Evolutionary conservation across 768 basidiomycete genomes (phyloP).

Genomic region (Leccinum barrowsii): DNA sequence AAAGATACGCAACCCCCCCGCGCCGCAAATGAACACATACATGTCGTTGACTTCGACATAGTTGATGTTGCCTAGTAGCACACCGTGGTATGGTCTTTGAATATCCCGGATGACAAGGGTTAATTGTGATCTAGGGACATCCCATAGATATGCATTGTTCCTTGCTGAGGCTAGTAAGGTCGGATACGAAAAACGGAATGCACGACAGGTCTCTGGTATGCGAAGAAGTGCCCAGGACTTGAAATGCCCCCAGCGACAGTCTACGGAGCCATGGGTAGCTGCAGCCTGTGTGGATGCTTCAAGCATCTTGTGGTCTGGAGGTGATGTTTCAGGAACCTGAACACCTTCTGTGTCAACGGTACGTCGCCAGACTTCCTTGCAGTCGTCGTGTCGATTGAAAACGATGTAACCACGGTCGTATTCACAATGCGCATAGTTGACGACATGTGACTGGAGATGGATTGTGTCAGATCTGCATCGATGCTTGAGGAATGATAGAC

Average conservation of each 20-base stretch:
- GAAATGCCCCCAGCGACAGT: slow-evolving; percentile 47
- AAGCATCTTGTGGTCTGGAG: slow-evolving; percentile 32
- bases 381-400: slow-evolving; percentile 55
- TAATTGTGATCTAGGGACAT: slow-evolving; percentile 50
- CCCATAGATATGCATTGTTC: slow-evolving; percentile 54
- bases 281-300: slow-evolving; percentile 22
- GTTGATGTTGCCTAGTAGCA: slow-evolving; percentile 39
- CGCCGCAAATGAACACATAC: slow-evolving; percentile 60
- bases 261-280: slow-evolving; percentile 6
- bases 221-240: slow-evolving; percentile 56
- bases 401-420: slow-evolving; percentile 69
- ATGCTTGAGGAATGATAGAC: neutral
- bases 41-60: slow-evolving; percentile 64
- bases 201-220: slow-evolving; percentile 41
- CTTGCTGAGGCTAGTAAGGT: slow-evolving; percentile 50
- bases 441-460: slow-evolving; percentile 8
- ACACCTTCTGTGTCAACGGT: slow-evolving; percentile 32
- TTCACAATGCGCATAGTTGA: slow-evolving; percentile 61
- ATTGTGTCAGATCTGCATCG: slow-evolving; percentile 2
- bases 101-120: slow-evolving; percentile 37
- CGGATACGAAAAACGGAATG: slow-evolving; percentile 69
- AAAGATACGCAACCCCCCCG: slow-evolving; percentile 48
- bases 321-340: slow-evolving; percentile 23
- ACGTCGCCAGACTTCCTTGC: slow-evolving; percentile 71
- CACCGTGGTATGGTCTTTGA: slow-evolving; percentile 10